phyloP scores from a whole-genome alignment of 176 grass and related monocot species.

The Ananas comosus region DNA sequence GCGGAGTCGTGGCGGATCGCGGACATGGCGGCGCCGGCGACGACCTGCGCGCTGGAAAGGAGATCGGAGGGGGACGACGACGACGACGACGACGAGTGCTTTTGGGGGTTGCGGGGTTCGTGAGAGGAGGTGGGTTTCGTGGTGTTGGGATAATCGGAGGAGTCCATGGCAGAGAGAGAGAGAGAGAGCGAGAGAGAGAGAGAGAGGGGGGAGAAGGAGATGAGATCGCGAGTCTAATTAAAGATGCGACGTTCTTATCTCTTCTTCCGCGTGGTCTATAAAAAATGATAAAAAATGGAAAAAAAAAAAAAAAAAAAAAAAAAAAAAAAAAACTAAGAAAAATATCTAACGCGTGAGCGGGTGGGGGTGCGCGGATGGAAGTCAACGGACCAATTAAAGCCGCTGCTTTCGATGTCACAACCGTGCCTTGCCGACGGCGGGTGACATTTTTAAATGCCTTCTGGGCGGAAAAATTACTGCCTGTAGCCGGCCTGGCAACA shows the following conservation, averaged over 20 bases:
- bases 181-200: not conserved
- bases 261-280: constrained; percentile 1
- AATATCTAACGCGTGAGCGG: not conserved
- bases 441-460: too few species aligned
- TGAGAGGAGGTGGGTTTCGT: constrained; percentile 5
- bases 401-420: too few species aligned
- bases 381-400: too few species aligned
- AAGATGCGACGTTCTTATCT: constrained; percentile 11
- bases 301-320: constrained; percentile 14
- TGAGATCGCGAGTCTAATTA: not conserved
- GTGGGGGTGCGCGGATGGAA: too few species aligned
- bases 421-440: too few species aligned
- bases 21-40: constrained; percentile 69
- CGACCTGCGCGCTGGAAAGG: constrained; percentile 69
- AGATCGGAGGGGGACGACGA: constrained; percentile 25
- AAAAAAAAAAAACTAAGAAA: too few species aligned
- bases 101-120: constrained; percentile 14
- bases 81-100: too few species aligned
- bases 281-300: too few species aligned
- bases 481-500: too few species aligned
- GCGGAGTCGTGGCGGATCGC: constrained; percentile 42
- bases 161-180: not conserved
- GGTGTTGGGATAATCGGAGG: constrained; percentile 14
- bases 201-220: not conserved
- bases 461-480: too few species aligned